phyloP scores from a whole-genome alignment of 352 stramenopile genomes.

The Phytophthora meadii region DNA sequence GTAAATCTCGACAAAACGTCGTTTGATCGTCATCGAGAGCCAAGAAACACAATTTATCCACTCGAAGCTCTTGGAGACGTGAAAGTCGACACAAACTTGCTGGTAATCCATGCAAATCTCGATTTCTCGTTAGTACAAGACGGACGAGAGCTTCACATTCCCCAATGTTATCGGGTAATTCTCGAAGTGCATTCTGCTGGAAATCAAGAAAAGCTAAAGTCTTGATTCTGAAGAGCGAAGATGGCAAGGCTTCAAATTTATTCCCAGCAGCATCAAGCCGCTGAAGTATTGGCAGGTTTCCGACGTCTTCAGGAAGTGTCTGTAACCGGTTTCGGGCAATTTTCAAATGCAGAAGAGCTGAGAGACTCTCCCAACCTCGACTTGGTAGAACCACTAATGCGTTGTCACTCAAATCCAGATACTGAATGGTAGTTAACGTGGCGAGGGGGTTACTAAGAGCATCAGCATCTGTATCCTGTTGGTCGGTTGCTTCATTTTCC shows the following conservation, averaged over 20 bases:
- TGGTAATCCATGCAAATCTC: constrained; percentile 36
- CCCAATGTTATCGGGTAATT: constrained; percentile 40
- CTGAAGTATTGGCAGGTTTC: constrained; percentile 33
- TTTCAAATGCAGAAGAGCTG: constrained; percentile 46
- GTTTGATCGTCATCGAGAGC: constrained; percentile 40
- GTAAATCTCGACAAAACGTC: constrained; percentile 45
- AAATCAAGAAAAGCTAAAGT: constrained; percentile 41
- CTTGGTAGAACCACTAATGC: constrained; percentile 34
- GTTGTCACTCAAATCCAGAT: constrained; percentile 63
- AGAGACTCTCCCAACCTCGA: constrained; percentile 38
- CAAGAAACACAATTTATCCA: constrained; percentile 66
- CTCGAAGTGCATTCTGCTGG: constrained; percentile 40
- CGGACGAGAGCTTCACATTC: constrained; percentile 35
- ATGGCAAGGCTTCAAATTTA: constrained; percentile 40
- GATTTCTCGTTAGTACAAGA: constrained; percentile 52
- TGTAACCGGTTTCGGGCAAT: constrained; percentile 54
- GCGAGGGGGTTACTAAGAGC: constrained; percentile 32
- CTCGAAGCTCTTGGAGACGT: constrained; percentile 40
- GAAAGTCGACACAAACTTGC: constrained; percentile 28
- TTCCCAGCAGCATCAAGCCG: constrained; percentile 58
- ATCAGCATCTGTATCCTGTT: not conserved
- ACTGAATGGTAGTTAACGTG: constrained; percentile 31
- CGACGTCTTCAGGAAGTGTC: constrained; percentile 32
- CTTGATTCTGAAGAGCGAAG: constrained; percentile 26
- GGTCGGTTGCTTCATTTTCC: not conserved